Evolutionary conservation across 176 grass and related monocot species (phyloP).

Genomic region (Triticum dicoccoides): DNA sequence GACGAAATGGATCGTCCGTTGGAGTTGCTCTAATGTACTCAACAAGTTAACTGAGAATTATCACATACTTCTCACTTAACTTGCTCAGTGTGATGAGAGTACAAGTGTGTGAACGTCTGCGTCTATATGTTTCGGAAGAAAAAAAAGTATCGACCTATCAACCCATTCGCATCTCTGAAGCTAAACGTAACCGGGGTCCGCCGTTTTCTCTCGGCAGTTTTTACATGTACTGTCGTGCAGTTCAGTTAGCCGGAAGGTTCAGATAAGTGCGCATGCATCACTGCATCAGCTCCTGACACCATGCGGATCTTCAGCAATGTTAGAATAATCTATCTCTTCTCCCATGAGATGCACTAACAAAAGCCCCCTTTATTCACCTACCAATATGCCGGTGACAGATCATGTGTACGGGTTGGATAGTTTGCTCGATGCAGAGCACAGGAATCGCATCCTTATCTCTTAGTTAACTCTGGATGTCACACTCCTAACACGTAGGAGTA

Average conservation of each 20-base stretch:
- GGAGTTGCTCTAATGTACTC: too few species aligned
- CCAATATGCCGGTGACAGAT: slow-evolving; percentile 32
- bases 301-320: slow-evolving; percentile 14
- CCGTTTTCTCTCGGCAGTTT: background rate
- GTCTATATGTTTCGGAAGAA: too few species aligned
- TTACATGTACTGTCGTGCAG: background rate
- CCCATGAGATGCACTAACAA: slow-evolving; percentile 4
- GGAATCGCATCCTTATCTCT: slow-evolving; percentile 4
- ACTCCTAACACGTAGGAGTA: background rate
- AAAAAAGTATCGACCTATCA: background rate
- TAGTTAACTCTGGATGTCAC: slow-evolving; percentile 12
- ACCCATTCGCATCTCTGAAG: background rate
- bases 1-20: too few species aligned
- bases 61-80: too few species aligned
- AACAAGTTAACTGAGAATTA: too few species aligned
- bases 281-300: slow-evolving; percentile 29
- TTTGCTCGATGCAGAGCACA: background rate
- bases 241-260: slow-evolving; percentile 20
- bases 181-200: background rate
- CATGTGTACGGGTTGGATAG: background rate
- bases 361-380: background rate
- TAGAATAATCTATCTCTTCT: slow-evolving; percentile 15
- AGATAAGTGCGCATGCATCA: slow-evolving; percentile 37
- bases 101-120: background rate
- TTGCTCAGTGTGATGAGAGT: too few species aligned